These are phyloP conservation scores for Allomyces macrogynus DNA, from an alignment of 192 early-diverging fungal species.

Conservation along the genomic window DNA sequence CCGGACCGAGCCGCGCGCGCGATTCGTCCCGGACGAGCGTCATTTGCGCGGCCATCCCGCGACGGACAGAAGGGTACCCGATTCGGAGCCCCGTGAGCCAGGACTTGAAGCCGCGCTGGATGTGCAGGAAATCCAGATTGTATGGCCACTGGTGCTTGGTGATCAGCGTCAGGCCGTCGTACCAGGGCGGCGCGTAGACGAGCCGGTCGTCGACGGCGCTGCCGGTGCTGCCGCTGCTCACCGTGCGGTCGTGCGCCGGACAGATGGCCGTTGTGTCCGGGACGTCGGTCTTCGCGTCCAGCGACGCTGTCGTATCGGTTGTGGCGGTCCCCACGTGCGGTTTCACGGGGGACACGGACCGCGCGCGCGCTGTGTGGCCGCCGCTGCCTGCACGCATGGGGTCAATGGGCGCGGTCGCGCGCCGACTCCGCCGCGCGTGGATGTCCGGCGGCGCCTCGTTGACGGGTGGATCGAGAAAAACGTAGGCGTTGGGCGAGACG, in stretches of 20 bases:
- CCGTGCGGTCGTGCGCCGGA: too few relatives aligned
- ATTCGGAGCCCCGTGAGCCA: slow-evolving; percentile 17
- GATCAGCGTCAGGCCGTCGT: slow-evolving; percentile 34
- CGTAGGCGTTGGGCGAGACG: slow-evolving; percentile 22
- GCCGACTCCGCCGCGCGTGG: slow-evolving; percentile 9
- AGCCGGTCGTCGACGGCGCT: slow-evolving; percentile 7
- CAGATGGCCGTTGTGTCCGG: too few relatives aligned
- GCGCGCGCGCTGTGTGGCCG: too few relatives aligned
- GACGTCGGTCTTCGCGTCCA: too few relatives aligned
- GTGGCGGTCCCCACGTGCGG: too few relatives aligned
- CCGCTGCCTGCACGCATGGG: too few relatives aligned
- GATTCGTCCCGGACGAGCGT: slow-evolving; percentile 22
- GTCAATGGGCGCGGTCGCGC: background rate
- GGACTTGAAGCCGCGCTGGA: background rate
- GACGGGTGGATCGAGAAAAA: slow-evolving; percentile 37
- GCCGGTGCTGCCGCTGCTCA: too few relatives aligned
- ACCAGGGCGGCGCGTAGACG: slow-evolving; percentile 36
- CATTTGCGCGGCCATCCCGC: slow-evolving; percentile 29
- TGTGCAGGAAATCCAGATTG: slow-evolving; percentile 25
- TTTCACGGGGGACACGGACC: too few relatives aligned
- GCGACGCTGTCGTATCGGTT: too few relatives aligned
- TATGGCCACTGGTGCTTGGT: slow-evolving; percentile 31
- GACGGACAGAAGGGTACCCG: slow-evolving; percentile 23
- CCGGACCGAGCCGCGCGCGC: slow-evolving; percentile 13
- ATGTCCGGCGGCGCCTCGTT: slow-evolving; percentile 24